phyloP scores from a whole-genome alignment of 176 grass and related monocot genomes.

The Microstegium vimineum region DNA sequence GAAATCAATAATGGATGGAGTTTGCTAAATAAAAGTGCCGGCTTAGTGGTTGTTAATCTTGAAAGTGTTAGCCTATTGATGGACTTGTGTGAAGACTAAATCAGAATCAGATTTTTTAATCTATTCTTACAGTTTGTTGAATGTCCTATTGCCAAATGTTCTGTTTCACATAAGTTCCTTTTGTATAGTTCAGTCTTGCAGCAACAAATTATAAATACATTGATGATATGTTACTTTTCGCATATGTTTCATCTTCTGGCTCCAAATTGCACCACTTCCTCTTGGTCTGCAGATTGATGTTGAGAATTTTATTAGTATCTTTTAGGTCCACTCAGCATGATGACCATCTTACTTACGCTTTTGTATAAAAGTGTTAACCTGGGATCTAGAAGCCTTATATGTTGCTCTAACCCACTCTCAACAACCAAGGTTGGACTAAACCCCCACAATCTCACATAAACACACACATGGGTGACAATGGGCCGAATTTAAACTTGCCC shows the following conservation, averaged over 20 bases:
- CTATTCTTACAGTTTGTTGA: background rate
- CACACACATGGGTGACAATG: background rate
- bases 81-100: background rate
- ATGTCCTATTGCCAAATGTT: background rate
- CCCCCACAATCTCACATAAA: background rate
- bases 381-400: background rate
- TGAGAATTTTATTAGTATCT: background rate
- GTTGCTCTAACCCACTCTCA: background rate
- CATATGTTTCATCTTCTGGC: background rate
- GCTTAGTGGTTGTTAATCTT: background rate
- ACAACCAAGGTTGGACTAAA: background rate
- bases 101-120: background rate
- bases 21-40: background rate
- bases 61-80: background rate
- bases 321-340: background rate
- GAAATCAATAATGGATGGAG: background rate
- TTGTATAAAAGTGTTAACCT: background rate
- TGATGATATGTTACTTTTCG: background rate
- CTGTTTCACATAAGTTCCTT: background rate
- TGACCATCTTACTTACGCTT: background rate
- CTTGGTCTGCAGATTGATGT: background rate
- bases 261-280: background rate
- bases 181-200: background rate
- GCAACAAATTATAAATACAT: background rate
- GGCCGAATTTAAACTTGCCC: background rate